Evolutionary conservation across 192 early-diverging fungal species (phyloP).

Genomic region (Backusella parvicylindrica): DNA sequence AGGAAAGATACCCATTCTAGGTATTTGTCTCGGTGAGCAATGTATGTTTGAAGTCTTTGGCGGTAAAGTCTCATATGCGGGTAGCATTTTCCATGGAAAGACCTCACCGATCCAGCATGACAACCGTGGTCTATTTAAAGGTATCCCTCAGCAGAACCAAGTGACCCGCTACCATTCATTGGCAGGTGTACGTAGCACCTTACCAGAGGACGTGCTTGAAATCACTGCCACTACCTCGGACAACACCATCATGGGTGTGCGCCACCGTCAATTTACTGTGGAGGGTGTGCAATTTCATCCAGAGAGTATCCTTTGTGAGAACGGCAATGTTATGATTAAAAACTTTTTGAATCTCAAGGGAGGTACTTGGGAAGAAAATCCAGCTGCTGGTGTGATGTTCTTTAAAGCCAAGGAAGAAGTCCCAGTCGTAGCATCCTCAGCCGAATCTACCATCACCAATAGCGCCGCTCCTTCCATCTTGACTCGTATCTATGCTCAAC

Average conservation of each 20-base stretch:
- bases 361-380: slow-evolving; percentile 83
- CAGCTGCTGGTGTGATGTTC: slow-evolving; percentile 33
- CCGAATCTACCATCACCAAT: slow-evolving; percentile 17
- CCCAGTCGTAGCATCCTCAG: background rate
- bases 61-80: slow-evolving; percentile 86
- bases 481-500: slow-evolving; percentile 74
- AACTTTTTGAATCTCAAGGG: slow-evolving; percentile 89
- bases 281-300: slow-evolving; percentile 99
- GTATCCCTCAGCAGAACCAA: slow-evolving; percentile 82
- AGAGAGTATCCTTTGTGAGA: slow-evolving; percentile 92
- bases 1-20: slow-evolving; percentile 94
- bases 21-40: slow-evolving; percentile 97
- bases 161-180: slow-evolving; percentile 97
- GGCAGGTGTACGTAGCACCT: slow-evolving; percentile 75
- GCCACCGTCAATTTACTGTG: slow-evolving; percentile 83
- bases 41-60: slow-evolving; percentile 97
- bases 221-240: slow-evolving; percentile 82
- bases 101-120: slow-evolving; percentile 89
- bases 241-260: slow-evolving; percentile 90
- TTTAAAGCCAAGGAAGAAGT: slow-evolving; percentile 11
- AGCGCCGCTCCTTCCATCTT: slow-evolving; percentile 65
- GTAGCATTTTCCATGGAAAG: slow-evolving; percentile 98
- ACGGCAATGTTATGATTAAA: slow-evolving; percentile 80
- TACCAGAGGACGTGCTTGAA: slow-evolving; percentile 74
- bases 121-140: slow-evolving; percentile 79